These are phyloP conservation scores for Aspergillus texensis DNA, from an alignment of 2,329 filamentous ascomycete species.

Conservation along the genomic window DNA sequence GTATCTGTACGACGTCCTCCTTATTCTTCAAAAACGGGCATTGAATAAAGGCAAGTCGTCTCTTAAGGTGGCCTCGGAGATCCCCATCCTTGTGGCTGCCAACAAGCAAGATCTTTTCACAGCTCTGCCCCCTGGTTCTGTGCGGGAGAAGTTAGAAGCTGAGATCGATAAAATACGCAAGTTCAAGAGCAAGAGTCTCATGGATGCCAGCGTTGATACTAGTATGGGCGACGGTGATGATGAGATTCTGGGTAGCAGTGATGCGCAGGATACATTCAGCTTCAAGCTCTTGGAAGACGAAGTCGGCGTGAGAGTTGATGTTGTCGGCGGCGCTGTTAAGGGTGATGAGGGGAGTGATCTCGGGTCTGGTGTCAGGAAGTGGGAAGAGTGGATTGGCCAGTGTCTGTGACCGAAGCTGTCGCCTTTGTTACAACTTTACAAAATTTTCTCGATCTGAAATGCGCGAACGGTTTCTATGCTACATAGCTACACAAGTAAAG, in stretches of 20 bases:
- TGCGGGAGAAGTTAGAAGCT: constrained; percentile 73
- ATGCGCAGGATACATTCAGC: constrained; percentile 73
- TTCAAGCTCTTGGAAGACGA: constrained; percentile 82
- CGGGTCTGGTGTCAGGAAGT: constrained; percentile 73
- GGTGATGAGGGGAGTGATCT: constrained; percentile 56
- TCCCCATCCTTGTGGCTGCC: constrained; percentile 81
- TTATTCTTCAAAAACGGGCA: constrained; percentile 75
- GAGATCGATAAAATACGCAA: constrained; percentile 79
- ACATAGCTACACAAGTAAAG: neutral
- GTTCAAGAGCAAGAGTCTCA: constrained; percentile 75
- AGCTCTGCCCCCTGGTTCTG: constrained; percentile 75
- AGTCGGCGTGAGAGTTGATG: constrained; percentile 73
- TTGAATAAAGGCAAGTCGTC: constrained; percentile 54
- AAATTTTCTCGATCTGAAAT: neutral
- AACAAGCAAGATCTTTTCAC: constrained; percentile 98
- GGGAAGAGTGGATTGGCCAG: constrained; percentile 89
- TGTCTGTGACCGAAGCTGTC: constrained; percentile 56
- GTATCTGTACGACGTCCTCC: constrained; percentile 88
- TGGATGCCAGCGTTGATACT: constrained; percentile 73
- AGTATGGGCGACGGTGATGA: constrained; percentile 67
- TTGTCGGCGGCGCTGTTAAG: constrained; percentile 70
- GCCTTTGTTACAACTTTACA: neutral
- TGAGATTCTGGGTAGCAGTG: constrained; percentile 82
- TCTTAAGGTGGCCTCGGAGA: constrained; percentile 59
- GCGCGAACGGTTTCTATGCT: no score